Percentiles rank a stretch among this genome's conserved stretches.
Evolutionary conservation across 495 filamentous ascomycete species (phyloP).

Genomic region (Penicillium taxi): DNA sequence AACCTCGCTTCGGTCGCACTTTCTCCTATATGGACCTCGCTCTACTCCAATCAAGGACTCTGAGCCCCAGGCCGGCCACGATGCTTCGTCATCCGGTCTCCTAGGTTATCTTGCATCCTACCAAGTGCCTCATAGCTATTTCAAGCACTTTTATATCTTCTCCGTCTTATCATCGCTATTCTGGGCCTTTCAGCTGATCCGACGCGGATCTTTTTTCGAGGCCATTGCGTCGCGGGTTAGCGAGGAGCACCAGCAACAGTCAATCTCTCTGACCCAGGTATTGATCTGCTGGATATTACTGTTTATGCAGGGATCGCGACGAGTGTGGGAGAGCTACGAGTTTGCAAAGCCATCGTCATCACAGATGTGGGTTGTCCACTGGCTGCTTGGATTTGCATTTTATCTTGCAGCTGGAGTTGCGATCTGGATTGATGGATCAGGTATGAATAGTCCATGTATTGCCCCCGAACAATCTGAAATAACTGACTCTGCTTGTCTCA

Average conservation of each 20-base stretch:
- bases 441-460: slow-evolving; percentile 44
- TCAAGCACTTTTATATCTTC: slow-evolving; percentile 75
- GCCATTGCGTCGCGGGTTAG: slow-evolving; percentile 31
- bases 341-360: slow-evolving; percentile 59
- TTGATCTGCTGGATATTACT: slow-evolving; percentile 62
- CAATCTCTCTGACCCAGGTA: slow-evolving; percentile 60
- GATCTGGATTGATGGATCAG: slow-evolving; percentile 79
- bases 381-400: slow-evolving; percentile 67
- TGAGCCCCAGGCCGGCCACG: too few species aligned
- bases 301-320: slow-evolving; percentile 61
- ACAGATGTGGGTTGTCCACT: slow-evolving; percentile 79
- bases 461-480: too few species aligned
- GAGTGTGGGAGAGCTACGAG: slow-evolving; percentile 61
- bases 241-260: slow-evolving; percentile 27
- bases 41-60: slow-evolving; percentile 25
- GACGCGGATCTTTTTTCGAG: slow-evolving; percentile 42
- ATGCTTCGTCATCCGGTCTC: slow-evolving; percentile 5
- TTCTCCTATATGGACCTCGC: slow-evolving; percentile 53
- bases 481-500: too few species aligned
- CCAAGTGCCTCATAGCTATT: slow-evolving; percentile 78
- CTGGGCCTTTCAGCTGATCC: slow-evolving; percentile 64
- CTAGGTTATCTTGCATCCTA: slow-evolving; percentile 48
- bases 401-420: slow-evolving; percentile 59
- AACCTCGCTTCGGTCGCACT: slow-evolving; percentile 44
- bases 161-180: slow-evolving; percentile 65